Conservation (phyloP, 139 green algal genomes). For the Medakamo hakoo region DNA sequence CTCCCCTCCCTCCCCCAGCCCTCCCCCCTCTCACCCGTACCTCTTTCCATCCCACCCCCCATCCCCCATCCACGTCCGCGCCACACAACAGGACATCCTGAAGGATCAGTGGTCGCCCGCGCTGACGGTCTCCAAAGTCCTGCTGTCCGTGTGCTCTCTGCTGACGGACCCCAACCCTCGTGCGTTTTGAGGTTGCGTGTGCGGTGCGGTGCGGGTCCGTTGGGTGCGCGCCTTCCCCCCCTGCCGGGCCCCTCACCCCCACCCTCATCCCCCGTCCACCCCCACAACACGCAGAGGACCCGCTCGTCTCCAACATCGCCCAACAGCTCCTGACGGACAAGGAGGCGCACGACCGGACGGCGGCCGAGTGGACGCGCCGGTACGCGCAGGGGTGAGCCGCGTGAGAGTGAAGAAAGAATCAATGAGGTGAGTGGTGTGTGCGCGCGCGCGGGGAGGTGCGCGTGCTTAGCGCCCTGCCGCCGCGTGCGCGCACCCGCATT, state of each 20-base stretch:
- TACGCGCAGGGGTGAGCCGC: conserved; percentile 48
- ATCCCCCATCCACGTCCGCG: no score
- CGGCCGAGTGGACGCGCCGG: conserved; percentile 77
- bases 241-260: no score
- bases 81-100: no score
- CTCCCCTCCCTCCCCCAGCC: no score
- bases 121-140: conserved; percentile 71
- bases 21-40: no score
- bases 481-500: no score
- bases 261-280: no score
- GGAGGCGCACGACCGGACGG: conserved; percentile 72
- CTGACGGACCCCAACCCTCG: conserved; percentile 83
- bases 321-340: conserved; percentile 68
- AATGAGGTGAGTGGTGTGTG: no score
- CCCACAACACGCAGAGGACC: conserved; percentile 62
- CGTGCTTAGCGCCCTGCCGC: no score
- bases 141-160: conserved; percentile 83
- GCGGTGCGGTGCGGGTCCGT: not conserved
- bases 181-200: conserved; percentile 14
- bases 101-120: conserved; percentile 87
- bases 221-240: no score
- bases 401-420: conserved; percentile 3
- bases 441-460: no score
- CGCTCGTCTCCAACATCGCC: conserved; percentile 77
- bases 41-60: no score